phyloP scores from a whole-genome alignment of 352 stramenopile species.

The Pythium scleroteichum region DNA sequence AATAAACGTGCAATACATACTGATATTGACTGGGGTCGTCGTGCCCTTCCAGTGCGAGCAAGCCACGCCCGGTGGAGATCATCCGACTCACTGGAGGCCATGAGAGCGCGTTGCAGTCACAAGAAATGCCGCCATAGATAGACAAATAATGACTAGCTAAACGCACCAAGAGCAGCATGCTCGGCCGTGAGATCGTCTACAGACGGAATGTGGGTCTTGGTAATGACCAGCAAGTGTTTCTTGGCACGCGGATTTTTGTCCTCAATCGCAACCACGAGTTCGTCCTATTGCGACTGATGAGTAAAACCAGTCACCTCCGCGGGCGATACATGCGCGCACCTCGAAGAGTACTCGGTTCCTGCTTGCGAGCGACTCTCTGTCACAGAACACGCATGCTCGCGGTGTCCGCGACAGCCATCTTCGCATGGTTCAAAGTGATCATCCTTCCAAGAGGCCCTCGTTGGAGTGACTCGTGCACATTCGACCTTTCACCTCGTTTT shows the following conservation, averaged over 20 bases:
- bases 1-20: constrained; percentile 6
- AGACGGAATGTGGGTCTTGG: constrained; percentile 56
- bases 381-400: constrained; percentile 58
- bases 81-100: constrained; percentile 49
- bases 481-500: constrained; percentile 27
- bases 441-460: neutral
- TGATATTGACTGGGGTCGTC: constrained; percentile 20
- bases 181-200: constrained; percentile 47
- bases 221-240: constrained; percentile 64
- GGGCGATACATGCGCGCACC: constrained; percentile 22
- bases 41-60: constrained; percentile 51
- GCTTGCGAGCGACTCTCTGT: constrained; percentile 40
- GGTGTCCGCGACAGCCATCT: constrained; percentile 14
- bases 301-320: neutral
- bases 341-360: constrained; percentile 61
- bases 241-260: constrained; percentile 58
- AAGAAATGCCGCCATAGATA: neutral
- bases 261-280: constrained; percentile 54
- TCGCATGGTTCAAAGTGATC: neutral
- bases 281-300: constrained; percentile 38
- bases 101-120: neutral
- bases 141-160: neutral
- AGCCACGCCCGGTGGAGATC: constrained; percentile 48
- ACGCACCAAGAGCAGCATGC: constrained; percentile 48
- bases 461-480: constrained; percentile 1